Evolutionary conservation across 2,329 filamentous ascomycete genomes (phyloP), one percentile per base, ranked within the genome.

Genomic region (Metarhizium brunneum): DNA sequence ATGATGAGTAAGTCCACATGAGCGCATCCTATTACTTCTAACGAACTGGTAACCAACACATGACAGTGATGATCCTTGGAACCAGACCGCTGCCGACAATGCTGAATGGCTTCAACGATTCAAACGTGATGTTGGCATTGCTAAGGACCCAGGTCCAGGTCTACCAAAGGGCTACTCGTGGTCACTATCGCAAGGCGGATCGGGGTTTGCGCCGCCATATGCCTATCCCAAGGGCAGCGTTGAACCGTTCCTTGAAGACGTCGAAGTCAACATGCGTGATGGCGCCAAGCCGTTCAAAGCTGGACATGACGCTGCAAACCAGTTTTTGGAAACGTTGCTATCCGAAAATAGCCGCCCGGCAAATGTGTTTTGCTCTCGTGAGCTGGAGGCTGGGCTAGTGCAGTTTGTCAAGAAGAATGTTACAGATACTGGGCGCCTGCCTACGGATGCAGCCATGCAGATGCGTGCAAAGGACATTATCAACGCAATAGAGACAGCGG

Each of bases 21-120:
- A 32, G 18, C 20, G 25, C 20, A 3, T 14, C 25, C 6, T 11
- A 45, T 20, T 11, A 13, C 6, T 4, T 52, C 18, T 30, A 20
- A 29, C 10, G 11, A 36, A 4, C 36, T 6, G 51, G 13, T 13
- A 4, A 48, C 51, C 47, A 18, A 53, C 40, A 10, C 20, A 32
- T 36, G 5, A 1, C 48, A 82, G 80, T 56, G 82, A 85, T 56
- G 82, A 85, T 61, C 80, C 80, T 2, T 84, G 81, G 79, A 85
- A 85, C 64, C 78, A 83, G 61, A 85, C 82, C 0, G 79, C 80
- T 1, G 82, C 82, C 35, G 83, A 85, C 62, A 85, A 85, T 59
- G 75, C 73, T 1, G 82, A 85, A 66, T 86, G 83, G 83, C 73
- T 86, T 13, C 73, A 76, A 55, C 76, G 82, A 48, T 85, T 86